Evolutionary conservation across 495 filamentous ascomycete species (phyloP), one percentile per base, ranked within the genome.

Genomic region (Cercophora scortea): DNA sequence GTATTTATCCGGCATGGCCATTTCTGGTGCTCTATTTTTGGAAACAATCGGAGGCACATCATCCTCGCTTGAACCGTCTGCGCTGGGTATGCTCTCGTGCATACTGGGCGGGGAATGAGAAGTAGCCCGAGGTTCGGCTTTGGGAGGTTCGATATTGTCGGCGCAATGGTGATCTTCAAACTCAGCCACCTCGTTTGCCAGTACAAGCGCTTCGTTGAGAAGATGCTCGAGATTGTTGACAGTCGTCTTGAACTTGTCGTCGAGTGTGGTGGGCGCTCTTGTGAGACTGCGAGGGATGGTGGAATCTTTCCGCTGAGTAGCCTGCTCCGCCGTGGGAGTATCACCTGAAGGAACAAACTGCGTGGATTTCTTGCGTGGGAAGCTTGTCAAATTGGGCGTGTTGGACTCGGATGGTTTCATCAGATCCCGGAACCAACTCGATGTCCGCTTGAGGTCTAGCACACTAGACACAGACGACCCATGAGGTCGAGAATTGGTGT

Each of bases 211-310:
- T 56, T 78, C 71, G 36, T 61, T 64, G 15, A 79, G 63, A 11
- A 79, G 65, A 42, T 63, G 54, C 47, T 80, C 76, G 32, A 79
- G 64, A 47, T 74, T 66, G 13, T 57, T 61, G 54, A 77, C 62
- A 8, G 70, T 70, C 18, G 53, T 56, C 47, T 64, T 59, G 47
- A 65, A 60, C 8, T 62, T 54, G 15, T 53, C 42, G 49, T 68
- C 65, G n/a, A 66, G 49, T 3, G 60, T 51, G 9, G 39, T 35
- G 0, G 59, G 55, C 4, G 40, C 42, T 25, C 48, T 15, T 9
- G 52, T 45, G 18, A 56, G 33, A 4, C 12, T 47, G 7, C 54
- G 54, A 44, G 49, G 13, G 18, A 33, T 46, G 9, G 25, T 33
- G 3, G 51, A 40, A 10, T 43, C 49, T 34, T 5, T 33, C 15